Conservation (phyloP, 2,329 filamentous ascomycete species). For the Sclerotinia borealis region DNA sequence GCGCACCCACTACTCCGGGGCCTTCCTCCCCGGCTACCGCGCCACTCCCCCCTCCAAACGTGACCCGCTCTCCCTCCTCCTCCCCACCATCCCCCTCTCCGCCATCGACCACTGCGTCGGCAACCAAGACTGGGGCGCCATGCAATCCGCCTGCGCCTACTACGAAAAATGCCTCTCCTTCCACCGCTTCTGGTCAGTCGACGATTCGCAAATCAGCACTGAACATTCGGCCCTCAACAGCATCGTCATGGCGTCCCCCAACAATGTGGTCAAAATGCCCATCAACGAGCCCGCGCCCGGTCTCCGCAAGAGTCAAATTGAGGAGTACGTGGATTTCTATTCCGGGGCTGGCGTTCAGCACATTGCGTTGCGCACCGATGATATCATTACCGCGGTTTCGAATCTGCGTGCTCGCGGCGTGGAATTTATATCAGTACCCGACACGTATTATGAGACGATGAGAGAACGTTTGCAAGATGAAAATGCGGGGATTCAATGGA, state of each 20-base stretch:
- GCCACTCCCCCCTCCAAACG: conserved; percentile 38
- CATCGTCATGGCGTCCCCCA: conserved; percentile 83
- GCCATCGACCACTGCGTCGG: conserved; percentile 95
- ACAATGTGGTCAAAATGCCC: conserved; percentile 91
- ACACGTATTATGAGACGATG: conserved; percentile 81
- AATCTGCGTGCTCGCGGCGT: conserved; percentile 80
- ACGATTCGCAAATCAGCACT: conserved; percentile 87
- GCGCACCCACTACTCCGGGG: conserved; percentile 61
- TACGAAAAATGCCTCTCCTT: conserved; percentile 89
- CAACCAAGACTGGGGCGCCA: conserved; percentile 93
- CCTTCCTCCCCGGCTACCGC: conserved; percentile 80
- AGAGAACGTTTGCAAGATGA: conserved; percentile 61
- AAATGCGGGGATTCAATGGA: conserved; percentile 39
- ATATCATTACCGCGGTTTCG: conserved; percentile 73
- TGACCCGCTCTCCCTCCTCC: conserved; percentile 34
- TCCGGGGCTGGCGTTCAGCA: conserved; percentile 87
- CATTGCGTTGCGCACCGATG: conserved; percentile 74
- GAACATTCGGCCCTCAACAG: conserved; percentile 85
- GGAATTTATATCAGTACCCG: conserved; percentile 85
- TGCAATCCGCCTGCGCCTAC: conserved; percentile 58
- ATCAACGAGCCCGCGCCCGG: conserved; percentile 93
- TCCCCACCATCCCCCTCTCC: conserved; percentile 61
- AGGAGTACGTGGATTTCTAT: conserved; percentile 90
- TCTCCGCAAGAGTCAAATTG: conserved; percentile 89
- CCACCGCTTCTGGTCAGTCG: conserved; percentile 96